Evolutionary conservation across 1,284 basidiomycete genomes (phyloP), one percentile per base, ranked within the genome.

Genomic region (Tetrapyrgos nigripes): DNA sequence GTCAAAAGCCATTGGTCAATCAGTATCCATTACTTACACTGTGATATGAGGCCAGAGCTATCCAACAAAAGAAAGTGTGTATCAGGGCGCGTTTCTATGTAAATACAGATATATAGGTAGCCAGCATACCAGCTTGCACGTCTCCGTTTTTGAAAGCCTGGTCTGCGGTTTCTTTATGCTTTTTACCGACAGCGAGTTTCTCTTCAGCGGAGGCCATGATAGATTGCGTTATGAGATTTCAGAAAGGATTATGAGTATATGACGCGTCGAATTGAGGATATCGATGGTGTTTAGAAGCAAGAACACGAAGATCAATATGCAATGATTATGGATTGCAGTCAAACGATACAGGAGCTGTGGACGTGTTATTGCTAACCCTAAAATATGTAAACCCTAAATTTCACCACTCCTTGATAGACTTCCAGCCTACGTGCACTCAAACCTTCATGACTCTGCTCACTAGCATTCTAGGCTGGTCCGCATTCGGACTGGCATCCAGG

Each of bases 161-260:
- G 78, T 93, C 91, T n/a, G 75, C 91, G 13, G 71, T 73, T n/a
- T 86, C 87, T 70, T 93, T 93, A 79, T 86, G 85, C 66, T 86
- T 75, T 70, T 80, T 86, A 31, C 88, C 91, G 0, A 76, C 83
- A 19, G 73, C 73, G 40, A 92, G 66, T 70, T 92, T 92, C 37
- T 73, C 66, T 55, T 79, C 68, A 62, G 11, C 74, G 63, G 55
- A 71, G 73, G 40, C 11, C 56, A 57, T 57, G 29, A 23, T 53
- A 10, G 40, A 28, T n/a, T n/a, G n/a, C n/a, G n/a, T n/a, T n/a
- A n/a, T n/a, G n/a, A n/a, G n/a, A n/a, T n/a, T n/a, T n/a, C n/a
- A n/a, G n/a, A n/a, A n/a, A n/a, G n/a, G n/a, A n/a, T n/a, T n/a
- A n/a, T n/a, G n/a, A n/a, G n/a, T n/a, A n/a, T n/a, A 21, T 11